phyloP scores from a whole-genome alignment of 163 green algal species.

The Scenedesmus sp. region DNA sequence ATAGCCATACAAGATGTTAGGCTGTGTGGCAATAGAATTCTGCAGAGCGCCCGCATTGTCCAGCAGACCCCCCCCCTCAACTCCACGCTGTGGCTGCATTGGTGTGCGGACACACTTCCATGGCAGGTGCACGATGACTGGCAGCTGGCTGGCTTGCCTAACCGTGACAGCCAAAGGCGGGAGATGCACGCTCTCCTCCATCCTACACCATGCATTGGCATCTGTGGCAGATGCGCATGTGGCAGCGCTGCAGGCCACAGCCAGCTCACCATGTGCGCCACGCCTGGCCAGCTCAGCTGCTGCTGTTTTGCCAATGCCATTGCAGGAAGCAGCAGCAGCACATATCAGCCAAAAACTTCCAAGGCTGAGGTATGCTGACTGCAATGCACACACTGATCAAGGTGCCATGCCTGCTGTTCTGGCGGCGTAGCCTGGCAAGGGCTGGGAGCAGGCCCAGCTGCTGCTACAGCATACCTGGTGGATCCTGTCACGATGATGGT shows the following conservation, averaged over 20 bases:
- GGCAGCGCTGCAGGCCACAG: not conserved
- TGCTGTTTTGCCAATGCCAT: slow-evolving; percentile 69
- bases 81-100: too few relatives aligned
- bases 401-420: not conserved
- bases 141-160: too few relatives aligned
- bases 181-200: too few relatives aligned
- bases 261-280: slow-evolving; percentile 64
- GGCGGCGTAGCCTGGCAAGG: too few relatives aligned
- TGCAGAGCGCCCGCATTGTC: too few relatives aligned
- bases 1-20: too few relatives aligned
- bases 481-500: slow-evolving; percentile 73
- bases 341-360: not conserved
- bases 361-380: not conserved
- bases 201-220: too few relatives aligned
- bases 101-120: too few relatives aligned
- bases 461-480: slow-evolving; percentile 59
- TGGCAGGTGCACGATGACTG: too few relatives aligned
- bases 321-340: slow-evolving; percentile 24
- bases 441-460: not conserved
- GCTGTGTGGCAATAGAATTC: too few relatives aligned
- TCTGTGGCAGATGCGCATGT: not conserved
- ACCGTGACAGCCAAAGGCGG: too few relatives aligned
- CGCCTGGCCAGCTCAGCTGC: slow-evolving; percentile 63
- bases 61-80: too few relatives aligned
- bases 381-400: not conserved